Base-by-base conservation (phyloP, 768 basidiomycete genomes). In the Clitopilus passeckerianus region DNA sequence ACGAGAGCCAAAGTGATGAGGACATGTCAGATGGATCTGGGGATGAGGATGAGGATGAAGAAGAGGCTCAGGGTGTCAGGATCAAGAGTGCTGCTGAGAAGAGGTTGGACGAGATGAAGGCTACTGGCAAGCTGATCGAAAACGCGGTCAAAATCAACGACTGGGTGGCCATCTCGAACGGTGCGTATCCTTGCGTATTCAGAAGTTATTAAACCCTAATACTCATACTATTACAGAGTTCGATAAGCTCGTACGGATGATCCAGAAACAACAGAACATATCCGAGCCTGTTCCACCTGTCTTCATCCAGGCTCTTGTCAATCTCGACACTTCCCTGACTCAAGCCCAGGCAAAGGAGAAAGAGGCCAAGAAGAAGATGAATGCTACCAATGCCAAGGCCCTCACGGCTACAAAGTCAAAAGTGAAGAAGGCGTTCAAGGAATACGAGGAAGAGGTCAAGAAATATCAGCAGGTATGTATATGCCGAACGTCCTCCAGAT, bases 401-500 rank as follows among this genome's bases (percentile, higher is more conserved):
- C 81, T 98, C 64, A 98, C 93, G 56, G 90, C 91, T n/a, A 90
- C 98, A 87, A 98, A 95, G 76, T 96, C 98, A 75, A 97, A 95
- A 73, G 81, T 98, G 58, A 95, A 91, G 77, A 98, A 95, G 77
- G 82, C 89, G 9, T 66, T 80, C 58, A 96, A 95, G 72, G 97
- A 98, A 71, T 83, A 92, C 69, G 97, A 98, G 75, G 73, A 72
- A 10, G 89, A 92, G 64, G 72, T 95, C 43, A 86, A 86, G 69
- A 83, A 83, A 60, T 98, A 86, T 75, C 88, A 90, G 68, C 81
- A 84, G 71, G 95, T 94, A 66, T 64, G 83, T 69, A 8, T 24
- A 12, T 57, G 6, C 33, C 5, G 30, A 43, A 6, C 33, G 6
- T 24, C 53, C 53, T 33, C 53, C 6, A 33, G 27, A 41, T 41